Base-by-base conservation (phyloP, 1,139 yeast species). In the Blastobotrys buckinghamii region DNA sequence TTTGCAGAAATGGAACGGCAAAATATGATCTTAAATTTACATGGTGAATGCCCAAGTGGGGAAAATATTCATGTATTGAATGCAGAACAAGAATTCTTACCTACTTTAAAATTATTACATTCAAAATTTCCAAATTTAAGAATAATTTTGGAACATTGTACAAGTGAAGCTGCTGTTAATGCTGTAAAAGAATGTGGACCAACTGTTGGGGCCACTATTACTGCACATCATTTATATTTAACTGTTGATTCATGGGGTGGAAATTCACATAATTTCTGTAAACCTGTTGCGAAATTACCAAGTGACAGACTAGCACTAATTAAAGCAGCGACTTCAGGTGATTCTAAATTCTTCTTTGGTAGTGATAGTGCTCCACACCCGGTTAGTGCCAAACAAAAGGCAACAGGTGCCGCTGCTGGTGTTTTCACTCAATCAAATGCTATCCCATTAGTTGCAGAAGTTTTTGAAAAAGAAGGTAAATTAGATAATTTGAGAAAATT, bases 351-450 rank as follows among this genome's bases (percentile, higher is more conserved):
- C 68, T 88, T 92, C 71, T 90, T 90, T 62, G 99, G 99, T 5
- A 86, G 96, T 2, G 99, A 92, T 66, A 86, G 96, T 26, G 98
- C 98, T 17, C 98, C 98, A 34, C 98, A 92, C 66, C 95, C 96
- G 13, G 64, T 86, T 30, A 78, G 79, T 55, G 79, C 81, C 52
- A 92, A 92, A 68, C 75, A 87, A 39, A 82, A 78, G 54, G 90
- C 82, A 57, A 71, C 74, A 35, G 94, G 92, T 20, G 97, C 92
- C 13, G 90, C 97, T 62, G 99, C 99, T 15, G 99, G 99, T 58
- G 96, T 92, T 15, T 92, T 78, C 69, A 87, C 97, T 2, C 98
- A 92, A 65, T 78, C 89, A 22, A 80, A 79, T 60, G 96, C 85
- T 2, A 70, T 92, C 32, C 76, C 89, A 17, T 92, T 92, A 59